Evolutionary conservation across 1,139 yeast genomes (phyloP).

Genomic region (Pichia sp.): DNA sequence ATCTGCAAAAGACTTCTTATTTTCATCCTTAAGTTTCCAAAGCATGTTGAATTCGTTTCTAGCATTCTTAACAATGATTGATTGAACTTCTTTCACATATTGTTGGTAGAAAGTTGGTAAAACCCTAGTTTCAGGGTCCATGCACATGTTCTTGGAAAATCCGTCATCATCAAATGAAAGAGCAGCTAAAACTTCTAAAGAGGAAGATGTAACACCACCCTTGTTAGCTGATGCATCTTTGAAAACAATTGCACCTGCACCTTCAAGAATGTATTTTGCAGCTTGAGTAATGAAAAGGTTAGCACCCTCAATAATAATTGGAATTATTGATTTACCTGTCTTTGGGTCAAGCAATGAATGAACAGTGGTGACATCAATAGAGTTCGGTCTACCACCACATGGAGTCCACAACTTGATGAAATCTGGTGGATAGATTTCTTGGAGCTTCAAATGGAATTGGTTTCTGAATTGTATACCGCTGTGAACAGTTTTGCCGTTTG

Average conservation of each 20-base stretch:
- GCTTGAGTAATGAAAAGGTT: conserved; percentile 91
- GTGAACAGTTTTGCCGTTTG: conserved; percentile 65
- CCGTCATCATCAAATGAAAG: conserved; percentile 84
- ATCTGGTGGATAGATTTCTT: conserved; percentile 55
- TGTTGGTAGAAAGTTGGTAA: conserved; percentile 73
- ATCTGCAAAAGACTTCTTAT: conserved; percentile 70
- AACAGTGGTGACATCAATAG: conserved; percentile 86
- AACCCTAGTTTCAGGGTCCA: conserved; percentile 45
- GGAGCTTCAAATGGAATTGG: conserved; percentile 74
- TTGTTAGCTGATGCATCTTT: conserved; percentile 97
- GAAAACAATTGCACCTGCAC: conserved; percentile 80
- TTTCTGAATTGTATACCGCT: conserved; percentile 94
- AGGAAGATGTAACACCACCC: conserved; percentile 98
- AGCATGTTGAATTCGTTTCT: conserved; percentile 78
- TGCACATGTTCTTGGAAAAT: conserved; percentile 73
- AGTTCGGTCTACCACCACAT: conserved; percentile 98
- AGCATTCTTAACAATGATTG: conserved; percentile 72
- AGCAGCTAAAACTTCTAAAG: conserved; percentile 92
- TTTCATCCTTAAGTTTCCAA: conserved; percentile 69
- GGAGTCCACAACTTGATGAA: conserved; percentile 86
- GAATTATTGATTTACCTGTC: conserved; percentile 74
- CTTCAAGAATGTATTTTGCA: conserved; percentile 81
- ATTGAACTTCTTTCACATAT: conserved; percentile 82
- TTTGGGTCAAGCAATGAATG: conserved; percentile 63
- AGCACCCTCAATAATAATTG: conserved; percentile 96